A percentile compares a stretch with the other conserved stretches of the same genome.
Evolutionary conservation across 1,284 basidiomycete genomes (phyloP).

Genomic region (Macrocybe sp.): DNA sequence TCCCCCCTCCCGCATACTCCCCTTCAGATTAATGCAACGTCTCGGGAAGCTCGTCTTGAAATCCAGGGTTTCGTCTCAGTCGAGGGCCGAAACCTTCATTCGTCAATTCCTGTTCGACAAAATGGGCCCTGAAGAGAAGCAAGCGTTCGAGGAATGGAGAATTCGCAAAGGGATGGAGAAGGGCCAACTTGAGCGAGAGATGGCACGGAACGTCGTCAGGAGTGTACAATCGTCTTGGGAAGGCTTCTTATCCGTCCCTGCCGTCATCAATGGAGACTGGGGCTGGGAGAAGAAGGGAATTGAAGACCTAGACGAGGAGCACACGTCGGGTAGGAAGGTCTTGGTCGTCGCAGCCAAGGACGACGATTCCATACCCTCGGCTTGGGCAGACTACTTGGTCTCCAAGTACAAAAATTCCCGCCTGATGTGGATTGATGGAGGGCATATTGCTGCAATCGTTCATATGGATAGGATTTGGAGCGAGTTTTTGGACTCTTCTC

Average conservation of each 20-base stretch:
- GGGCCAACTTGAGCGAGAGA: constrained; percentile 29
- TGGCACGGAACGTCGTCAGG: constrained; percentile 31
- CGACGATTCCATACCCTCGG: constrained; percentile 29
- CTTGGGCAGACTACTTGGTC: constrained; percentile 35
- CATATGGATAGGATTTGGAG: constrained; percentile 32
- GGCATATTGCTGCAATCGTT: constrained; percentile 34
- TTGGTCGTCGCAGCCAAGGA: constrained; percentile 30
- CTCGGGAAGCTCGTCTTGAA: constrained; percentile 17
- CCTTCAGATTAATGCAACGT: constrained; percentile 26
- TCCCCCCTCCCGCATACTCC: constrained; percentile 26
- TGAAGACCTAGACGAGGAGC: constrained; percentile 33
- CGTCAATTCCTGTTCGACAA: constrained; percentile 29
- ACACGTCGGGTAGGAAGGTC: constrained; percentile 29
- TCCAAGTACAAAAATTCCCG: constrained; percentile 32
- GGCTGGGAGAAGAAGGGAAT: constrained; percentile 30
- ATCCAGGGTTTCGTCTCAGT: constrained; percentile 26
- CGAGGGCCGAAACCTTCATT: constrained; percentile 31
- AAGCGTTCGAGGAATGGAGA: constrained; percentile 31
- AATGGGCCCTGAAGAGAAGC: constrained; percentile 34
- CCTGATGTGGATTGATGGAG: constrained; percentile 30
- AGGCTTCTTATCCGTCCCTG: constrained; percentile 33
- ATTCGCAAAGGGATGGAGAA: constrained; percentile 28
- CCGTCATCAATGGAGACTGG: constrained; percentile 40
- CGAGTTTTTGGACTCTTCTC: too few species aligned
- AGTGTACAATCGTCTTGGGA: constrained; percentile 39